Conservation (phyloP, 148 eudicot genomes). For the Rhododendron mucronatum region DNA sequence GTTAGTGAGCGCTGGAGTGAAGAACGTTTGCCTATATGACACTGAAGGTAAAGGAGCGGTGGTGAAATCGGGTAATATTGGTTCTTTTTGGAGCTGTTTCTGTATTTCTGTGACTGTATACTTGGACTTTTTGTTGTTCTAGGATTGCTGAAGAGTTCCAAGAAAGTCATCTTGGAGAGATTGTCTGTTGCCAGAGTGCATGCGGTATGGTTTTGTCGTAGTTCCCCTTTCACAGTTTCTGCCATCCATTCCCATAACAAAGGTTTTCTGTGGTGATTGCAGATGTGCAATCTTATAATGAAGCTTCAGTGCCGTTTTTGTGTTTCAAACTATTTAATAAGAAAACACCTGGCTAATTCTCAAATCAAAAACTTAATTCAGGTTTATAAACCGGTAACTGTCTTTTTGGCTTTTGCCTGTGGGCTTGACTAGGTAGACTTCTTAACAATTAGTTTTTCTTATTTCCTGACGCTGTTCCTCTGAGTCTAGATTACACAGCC, state of each 20-base stretch:
- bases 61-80: not conserved
- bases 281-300: not conserved
- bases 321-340: not conserved
- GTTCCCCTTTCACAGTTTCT: not conserved
- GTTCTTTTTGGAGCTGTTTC: conserved; percentile 2
- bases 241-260: not conserved
- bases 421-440: not conserved
- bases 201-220: conserved; percentile 39
- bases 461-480: not conserved
- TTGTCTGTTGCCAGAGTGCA: conserved; percentile 34
- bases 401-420: not conserved
- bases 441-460: not conserved
- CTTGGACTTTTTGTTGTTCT: conserved; percentile 1
- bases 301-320: not conserved
- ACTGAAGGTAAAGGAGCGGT: conserved; percentile 52
- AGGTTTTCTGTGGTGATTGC: not conserved
- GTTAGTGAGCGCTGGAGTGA: conserved; percentile 65
- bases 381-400: not conserved
- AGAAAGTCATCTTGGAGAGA: conserved; percentile 43
- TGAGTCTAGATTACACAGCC: not conserved
- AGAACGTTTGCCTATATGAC: conserved; percentile 74
- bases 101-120: not conserved
- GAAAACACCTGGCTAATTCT: not conserved
- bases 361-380: not conserved
- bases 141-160: conserved; percentile 82